Conservation (phyloP, 371 early-diverging fungal species). For the Zopfochytrium polystomum region DNA sequence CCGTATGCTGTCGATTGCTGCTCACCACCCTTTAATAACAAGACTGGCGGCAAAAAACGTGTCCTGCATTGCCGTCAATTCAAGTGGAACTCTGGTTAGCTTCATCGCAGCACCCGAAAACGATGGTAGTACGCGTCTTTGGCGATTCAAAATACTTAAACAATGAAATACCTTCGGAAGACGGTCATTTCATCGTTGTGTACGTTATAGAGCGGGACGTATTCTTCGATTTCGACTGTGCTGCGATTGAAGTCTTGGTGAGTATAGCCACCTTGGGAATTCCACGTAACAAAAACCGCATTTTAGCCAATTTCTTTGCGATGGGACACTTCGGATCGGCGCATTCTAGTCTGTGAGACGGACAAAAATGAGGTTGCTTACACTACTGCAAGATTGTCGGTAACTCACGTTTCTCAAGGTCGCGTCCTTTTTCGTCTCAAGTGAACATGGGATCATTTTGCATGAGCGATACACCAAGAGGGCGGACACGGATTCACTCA, state of each 20-base stretch:
- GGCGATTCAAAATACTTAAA: too few relatives aligned
- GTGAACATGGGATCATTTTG: constrained; percentile 30
- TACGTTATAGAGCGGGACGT: constrained; percentile 22
- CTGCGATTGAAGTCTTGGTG: constrained; percentile 3
- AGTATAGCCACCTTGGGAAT: background rate
- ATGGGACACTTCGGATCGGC: constrained; percentile 45
- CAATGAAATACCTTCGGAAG: too few relatives aligned
- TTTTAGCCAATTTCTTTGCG: constrained; percentile 17
- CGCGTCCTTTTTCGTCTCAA: constrained; percentile 41
- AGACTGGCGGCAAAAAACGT: constrained; percentile 6
- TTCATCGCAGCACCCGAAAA: constrained; percentile 13
- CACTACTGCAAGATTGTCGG: background rate
- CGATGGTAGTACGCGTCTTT: too few relatives aligned
- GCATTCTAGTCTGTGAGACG: constrained; percentile 36
- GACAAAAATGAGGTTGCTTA: constrained; percentile 11
- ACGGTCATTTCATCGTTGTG: constrained; percentile 6
- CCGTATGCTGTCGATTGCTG: background rate
- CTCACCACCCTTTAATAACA: background rate
- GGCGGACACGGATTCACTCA: constrained; percentile 19
- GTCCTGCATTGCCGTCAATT: constrained; percentile 11
- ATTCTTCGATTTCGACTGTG: constrained; percentile 14
- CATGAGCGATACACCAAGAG: constrained; percentile 31
- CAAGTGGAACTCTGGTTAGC: constrained; percentile 15
- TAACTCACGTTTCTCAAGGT: constrained; percentile 12
- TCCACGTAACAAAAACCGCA: background rate